Percentiles rank a stretch among this genome's conserved stretches.
phyloP scores from a whole-genome alignment of 495 filamentous ascomycete species.

The Filosporella fistucella region DNA sequence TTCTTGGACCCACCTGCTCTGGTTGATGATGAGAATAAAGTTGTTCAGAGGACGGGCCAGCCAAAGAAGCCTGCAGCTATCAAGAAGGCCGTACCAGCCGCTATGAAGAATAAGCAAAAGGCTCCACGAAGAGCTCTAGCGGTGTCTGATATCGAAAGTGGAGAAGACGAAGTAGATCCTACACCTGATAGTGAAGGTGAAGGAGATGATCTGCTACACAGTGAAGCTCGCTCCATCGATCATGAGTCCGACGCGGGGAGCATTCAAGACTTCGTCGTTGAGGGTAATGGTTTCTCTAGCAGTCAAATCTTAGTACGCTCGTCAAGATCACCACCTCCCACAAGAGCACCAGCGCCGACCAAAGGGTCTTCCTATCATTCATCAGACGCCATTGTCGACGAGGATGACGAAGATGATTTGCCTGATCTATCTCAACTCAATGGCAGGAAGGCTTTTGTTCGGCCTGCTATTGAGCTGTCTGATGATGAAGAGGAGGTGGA shows the following conservation, averaged over 20 bases:
- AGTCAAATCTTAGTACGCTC: constrained; percentile 3
- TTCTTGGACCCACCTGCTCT: constrained; percentile 27
- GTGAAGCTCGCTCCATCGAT: constrained; percentile 17
- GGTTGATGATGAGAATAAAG: constrained; percentile 6
- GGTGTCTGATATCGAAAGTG: constrained; percentile 16
- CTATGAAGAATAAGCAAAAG: constrained; percentile 9
- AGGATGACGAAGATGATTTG: constrained; percentile 6
- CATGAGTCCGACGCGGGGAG: constrained; percentile 18
- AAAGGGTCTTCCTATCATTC: constrained; percentile 2
- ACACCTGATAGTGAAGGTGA: constrained; percentile 15
- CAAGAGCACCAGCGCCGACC: background rate
- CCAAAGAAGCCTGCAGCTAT: background rate
- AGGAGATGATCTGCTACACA: constrained; percentile 16
- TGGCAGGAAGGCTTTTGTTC: no score
- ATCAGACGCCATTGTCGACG: background rate
- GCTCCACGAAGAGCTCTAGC: background rate
- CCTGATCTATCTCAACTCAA: constrained; percentile 5
- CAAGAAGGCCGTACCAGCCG: background rate
- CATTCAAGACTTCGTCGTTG: constrained; percentile 19
- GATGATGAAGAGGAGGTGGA: no score
- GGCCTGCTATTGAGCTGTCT: no score
- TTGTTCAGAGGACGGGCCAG: background rate
- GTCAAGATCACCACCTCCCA: constrained; percentile 7
- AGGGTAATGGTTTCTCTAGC: background rate
- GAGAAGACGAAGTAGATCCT: constrained; percentile 17